Conservation (phyloP, 139 green algal species). For the Medakamo hakoo region DNA sequence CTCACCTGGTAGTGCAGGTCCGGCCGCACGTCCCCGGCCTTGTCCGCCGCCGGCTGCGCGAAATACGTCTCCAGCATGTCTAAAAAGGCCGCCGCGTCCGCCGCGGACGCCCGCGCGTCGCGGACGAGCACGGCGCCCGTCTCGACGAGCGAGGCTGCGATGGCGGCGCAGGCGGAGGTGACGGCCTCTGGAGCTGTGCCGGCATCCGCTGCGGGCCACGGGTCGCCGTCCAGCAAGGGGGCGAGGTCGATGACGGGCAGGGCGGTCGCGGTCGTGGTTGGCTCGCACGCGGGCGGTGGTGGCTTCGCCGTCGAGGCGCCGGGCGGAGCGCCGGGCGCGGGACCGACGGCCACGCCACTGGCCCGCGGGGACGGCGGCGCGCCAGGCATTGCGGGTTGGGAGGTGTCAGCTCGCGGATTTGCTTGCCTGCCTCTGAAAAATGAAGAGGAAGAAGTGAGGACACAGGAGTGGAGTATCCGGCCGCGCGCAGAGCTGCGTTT, state of each 20-base stretch:
- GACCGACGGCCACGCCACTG: no score
- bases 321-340: no score
- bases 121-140: constrained; percentile 44
- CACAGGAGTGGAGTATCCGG: no score
- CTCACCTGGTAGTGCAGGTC: constrained; percentile 62
- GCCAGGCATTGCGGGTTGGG: no score
- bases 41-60: constrained; percentile 27
- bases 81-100: constrained; percentile 57
- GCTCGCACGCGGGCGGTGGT: no score
- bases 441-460: no score
- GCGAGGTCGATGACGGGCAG: constrained; percentile 22
- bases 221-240: constrained; percentile 4
- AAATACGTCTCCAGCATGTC: constrained; percentile 82
- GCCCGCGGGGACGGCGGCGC: no score
- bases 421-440: no score
- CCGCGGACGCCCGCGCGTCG: constrained; percentile 44
- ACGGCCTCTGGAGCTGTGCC: constrained; percentile 15
- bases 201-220: not conserved
- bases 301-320: no score
- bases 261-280: no score
- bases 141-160: constrained; percentile 25
- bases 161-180: not conserved
- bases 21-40: constrained; percentile 44
- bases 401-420: no score
- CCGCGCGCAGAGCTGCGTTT: no score